phyloP scores from a whole-genome alignment of 371 early-diverging fungal genomes.

The Mucor racemosus region DNA sequence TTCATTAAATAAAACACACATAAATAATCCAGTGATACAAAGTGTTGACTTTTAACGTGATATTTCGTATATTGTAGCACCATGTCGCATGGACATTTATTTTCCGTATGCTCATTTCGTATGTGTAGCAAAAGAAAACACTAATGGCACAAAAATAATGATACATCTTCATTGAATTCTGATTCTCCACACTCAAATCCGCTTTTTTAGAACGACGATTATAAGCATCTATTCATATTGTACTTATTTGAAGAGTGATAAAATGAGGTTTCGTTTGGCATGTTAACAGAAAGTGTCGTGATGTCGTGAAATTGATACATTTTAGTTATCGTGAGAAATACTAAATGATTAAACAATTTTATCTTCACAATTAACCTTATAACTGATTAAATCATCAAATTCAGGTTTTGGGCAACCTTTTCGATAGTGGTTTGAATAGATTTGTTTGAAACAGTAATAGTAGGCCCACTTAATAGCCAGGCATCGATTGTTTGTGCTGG shows the following conservation, averaged over 20 bases:
- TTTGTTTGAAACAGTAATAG: not conserved
- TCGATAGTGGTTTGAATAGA: not conserved
- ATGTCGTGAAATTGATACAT: not conserved
- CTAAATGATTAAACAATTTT: not conserved
- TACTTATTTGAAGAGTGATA: no score
- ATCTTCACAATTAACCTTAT: not conserved
- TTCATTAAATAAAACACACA: not conserved
- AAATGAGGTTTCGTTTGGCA: not conserved
- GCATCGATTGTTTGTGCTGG: no score
- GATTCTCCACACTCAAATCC: not conserved
- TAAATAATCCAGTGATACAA: not conserved
- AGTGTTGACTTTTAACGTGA: not conserved
- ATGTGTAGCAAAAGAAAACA: not conserved
- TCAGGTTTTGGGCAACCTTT: not conserved
- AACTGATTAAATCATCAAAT: not conserved
- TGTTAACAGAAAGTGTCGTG: not conserved
- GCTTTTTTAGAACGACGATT: not conserved
- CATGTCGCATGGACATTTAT: not conserved
- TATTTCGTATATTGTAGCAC: not conserved
- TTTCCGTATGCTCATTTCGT: not conserved
- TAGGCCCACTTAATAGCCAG: no score
- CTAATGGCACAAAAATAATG: not conserved
- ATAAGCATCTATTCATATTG: not conserved
- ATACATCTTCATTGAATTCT: no score
- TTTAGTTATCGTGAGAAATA: not conserved